Conservation (phyloP, 352 stramenopile genomes). For the Globisporangium canariense region DNA sequence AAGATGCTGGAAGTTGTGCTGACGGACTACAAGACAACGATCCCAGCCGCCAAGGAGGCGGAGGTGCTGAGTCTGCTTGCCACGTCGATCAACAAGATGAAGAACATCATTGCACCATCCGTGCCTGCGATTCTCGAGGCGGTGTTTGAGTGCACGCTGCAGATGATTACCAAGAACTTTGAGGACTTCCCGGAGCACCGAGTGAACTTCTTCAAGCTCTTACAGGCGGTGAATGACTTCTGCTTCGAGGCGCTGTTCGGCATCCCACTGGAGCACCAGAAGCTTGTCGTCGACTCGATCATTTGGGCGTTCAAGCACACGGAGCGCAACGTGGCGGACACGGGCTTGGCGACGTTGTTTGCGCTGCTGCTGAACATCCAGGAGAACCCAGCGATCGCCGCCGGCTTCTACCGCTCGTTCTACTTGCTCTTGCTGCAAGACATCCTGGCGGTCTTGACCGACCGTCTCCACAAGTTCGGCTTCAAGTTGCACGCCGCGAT, state of each 20-base stretch:
- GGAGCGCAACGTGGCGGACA: conserved; percentile 98
- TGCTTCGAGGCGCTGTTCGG: conserved; percentile 97
- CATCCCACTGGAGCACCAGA: conserved; percentile 96
- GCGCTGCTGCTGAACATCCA: conserved; percentile 96
- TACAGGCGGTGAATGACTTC: conserved; percentile 94
- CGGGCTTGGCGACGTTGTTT: conserved; percentile 95
- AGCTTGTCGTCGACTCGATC: conserved; percentile 98
- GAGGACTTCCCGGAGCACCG: conserved; percentile 98
- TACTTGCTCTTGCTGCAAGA: conserved; percentile 93
- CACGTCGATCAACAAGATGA: conserved; percentile 96
- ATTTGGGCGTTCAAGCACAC: conserved; percentile 99
- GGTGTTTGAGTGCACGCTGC: conserved; percentile 97
- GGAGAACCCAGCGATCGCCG: conserved; percentile 91
- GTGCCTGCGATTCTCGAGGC: conserved; percentile 96
- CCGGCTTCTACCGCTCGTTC: conserved; percentile 98
- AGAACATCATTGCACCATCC: conserved; percentile 74
- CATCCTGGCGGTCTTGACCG: conserved; percentile 97
- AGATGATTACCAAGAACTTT: conserved; percentile 99
- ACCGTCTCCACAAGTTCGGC: conserved; percentile 98
- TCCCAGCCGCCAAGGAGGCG: conserved; percentile 70
- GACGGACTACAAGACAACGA: conserved; percentile 92
- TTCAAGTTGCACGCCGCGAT: conserved; percentile 99
- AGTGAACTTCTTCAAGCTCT: conserved; percentile 98
- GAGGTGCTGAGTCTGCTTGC: conserved; percentile 96
- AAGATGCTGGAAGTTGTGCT: conserved; percentile 96